Conservation (phyloP, 2,329 filamentous ascomycete species). For the Zasmidium angulare region DNA sequence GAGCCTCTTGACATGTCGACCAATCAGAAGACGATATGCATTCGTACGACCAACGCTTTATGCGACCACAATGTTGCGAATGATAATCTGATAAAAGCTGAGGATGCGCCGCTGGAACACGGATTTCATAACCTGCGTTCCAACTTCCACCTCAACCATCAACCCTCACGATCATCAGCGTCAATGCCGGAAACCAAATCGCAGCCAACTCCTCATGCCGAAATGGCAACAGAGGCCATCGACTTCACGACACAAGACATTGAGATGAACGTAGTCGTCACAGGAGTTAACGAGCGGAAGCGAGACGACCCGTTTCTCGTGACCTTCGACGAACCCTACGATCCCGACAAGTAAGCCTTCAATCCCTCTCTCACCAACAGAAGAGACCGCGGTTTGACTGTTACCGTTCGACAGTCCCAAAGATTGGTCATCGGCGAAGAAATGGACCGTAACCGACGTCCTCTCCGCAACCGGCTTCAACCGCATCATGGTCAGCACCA, state of each 20-base stretch:
- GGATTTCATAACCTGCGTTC: background rate
- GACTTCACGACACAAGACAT: background rate
- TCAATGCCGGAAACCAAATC: background rate
- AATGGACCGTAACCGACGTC: conserved; percentile 53
- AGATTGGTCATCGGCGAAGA: conserved; percentile 25
- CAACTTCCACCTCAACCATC: no score
- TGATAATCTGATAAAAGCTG: background rate
- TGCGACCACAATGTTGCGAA: background rate
- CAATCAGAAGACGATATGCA: background rate
- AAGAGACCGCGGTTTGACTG: background rate
- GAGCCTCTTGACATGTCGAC: background rate
- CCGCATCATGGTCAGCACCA: conserved; percentile 51
- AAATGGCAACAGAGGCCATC: background rate
- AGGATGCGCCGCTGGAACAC: background rate
- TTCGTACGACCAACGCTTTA: background rate
- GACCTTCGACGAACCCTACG: conserved; percentile 20
- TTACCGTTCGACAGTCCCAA: background rate
- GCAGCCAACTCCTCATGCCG: background rate
- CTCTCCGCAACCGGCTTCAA: conserved; percentile 54
- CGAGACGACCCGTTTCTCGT: conserved; percentile 16
- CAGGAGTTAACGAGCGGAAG: background rate
- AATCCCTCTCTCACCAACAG: background rate
- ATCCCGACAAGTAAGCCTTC: conserved; percentile 37
- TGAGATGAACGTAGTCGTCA: background rate
- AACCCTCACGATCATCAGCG: background rate